Evolutionary conservation across 352 stramenopile species (phyloP), one percentile per base, ranked within the genome.

Genomic region (Globisporangium mamillatum): DNA sequence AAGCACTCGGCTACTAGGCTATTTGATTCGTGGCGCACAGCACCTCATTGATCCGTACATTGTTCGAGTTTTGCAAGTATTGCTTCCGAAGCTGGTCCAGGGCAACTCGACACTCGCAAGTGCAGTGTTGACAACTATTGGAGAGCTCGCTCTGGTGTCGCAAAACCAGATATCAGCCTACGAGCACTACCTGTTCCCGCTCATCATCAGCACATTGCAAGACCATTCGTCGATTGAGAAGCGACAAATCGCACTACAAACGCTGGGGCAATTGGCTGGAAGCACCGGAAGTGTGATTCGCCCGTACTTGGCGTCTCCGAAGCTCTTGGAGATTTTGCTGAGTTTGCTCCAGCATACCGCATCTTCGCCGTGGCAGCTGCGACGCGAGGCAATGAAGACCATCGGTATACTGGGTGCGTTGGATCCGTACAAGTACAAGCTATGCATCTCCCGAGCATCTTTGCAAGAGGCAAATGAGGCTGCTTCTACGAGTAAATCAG

Each of bases 171-270:
- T 99, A 29, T 81, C 88, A n/a, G 91, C 92, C 22, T 99, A 98
- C 82, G 85, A 98, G 50, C 87, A 94, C 7, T 91, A 98, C 38
- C 75, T 99, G 3, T 96, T 99, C 72, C 95, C 97, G 44, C 84
- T 98, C 60, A 98, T 99, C 65, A 89, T 99, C 53, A 82, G 97
- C 64, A 98, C 94, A 52, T 82, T 99, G 50, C 92, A 98, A 73
- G 97, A 99, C 63, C 95, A 98, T 62, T 98, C 94, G 59, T 98
- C 93, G 41, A 84, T 95, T 41, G 94, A 97, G 65, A 99, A 99
- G 70, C 87, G 98, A 32, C 86, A 98, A 71, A 87, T 98, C n/a
- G 97, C 96, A 27, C 77, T 99, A n/a, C 87, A 96, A 69, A 98
- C 97, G 1, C 84, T 99, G 34, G 97, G 96, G 0, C 95, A 98